These are phyloP conservation scores for Lepidopterella palustris DNA, from an alignment of 495 filamentous ascomycete species.

Conservation along the genomic window DNA sequence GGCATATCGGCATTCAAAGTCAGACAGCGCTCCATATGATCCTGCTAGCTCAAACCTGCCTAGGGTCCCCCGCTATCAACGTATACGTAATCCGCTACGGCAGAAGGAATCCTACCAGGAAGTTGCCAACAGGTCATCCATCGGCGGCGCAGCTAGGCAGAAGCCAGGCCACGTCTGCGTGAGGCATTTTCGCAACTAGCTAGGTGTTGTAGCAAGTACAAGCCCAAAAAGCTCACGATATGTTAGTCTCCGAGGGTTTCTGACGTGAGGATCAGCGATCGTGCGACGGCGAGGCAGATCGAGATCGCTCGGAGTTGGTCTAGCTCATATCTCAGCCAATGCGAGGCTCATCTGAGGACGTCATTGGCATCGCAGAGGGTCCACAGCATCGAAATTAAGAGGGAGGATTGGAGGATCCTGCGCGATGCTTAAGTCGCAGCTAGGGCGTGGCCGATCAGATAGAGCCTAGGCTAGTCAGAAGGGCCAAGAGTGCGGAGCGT, in stretches of 20 bases:
- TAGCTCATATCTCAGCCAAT: background rate
- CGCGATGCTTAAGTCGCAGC: background rate
- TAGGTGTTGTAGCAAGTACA: slow-evolving; percentile 7
- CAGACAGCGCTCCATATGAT: too few relatives aligned
- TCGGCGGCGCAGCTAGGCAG: slow-evolving; percentile 6
- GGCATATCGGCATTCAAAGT: too few relatives aligned
- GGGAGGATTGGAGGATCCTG: background rate
- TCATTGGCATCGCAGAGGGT: background rate
- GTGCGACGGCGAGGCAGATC: background rate
- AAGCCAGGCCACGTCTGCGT: slow-evolving; percentile 1
- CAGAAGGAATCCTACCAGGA: background rate
- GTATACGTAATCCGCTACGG: too few relatives aligned
- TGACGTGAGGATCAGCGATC: background rate
- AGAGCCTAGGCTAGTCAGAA: background rate
- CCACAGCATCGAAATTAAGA: background rate
- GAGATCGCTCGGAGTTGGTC: background rate
- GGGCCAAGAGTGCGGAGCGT: background rate
- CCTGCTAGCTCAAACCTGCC: too few relatives aligned
- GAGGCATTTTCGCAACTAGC: slow-evolving; percentile 11
- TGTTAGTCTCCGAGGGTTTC: background rate
- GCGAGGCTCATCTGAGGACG: background rate
- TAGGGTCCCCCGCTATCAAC: too few relatives aligned
- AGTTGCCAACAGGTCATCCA: background rate
- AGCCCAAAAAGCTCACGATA: background rate
- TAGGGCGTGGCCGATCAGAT: background rate